These are phyloP conservation scores for Backusella macrospora DNA, from an alignment of 192 early-diverging fungal genomes.

Conservation along the genomic window DNA sequence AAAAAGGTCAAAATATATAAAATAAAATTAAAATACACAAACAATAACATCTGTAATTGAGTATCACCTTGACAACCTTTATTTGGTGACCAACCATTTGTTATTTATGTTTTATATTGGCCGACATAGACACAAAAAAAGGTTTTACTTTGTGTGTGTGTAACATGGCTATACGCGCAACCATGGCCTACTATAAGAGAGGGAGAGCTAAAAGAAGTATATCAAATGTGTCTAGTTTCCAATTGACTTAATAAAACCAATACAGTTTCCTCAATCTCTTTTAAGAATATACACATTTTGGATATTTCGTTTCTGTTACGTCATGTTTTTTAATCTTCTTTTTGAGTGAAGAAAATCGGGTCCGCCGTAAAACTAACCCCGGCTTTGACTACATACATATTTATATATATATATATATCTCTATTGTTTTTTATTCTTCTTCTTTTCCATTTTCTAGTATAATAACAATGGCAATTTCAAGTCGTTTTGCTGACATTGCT, in stretches of 20 bases:
- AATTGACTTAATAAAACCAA: not conserved
- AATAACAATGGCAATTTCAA: slow-evolving; percentile 29
- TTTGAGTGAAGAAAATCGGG: too few relatives aligned
- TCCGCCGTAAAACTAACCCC: too few relatives aligned
- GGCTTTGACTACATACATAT: too few relatives aligned
- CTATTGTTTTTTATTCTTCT: not conserved
- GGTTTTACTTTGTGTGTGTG: not conserved
- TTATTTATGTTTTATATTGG: slow-evolving; percentile 6
- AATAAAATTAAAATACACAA: slow-evolving; percentile 1
- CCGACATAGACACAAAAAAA: not conserved
- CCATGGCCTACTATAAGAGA: not conserved
- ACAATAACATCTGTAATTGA: not conserved
- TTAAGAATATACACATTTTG: too few relatives aligned
- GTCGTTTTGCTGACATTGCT: slow-evolving; percentile 39
- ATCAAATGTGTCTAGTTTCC: not conserved
- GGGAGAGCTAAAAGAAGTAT: not conserved
- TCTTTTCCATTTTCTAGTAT: not conserved
- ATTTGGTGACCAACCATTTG: not conserved
- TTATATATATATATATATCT: too few relatives aligned
- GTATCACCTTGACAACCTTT: not conserved
- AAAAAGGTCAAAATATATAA: not conserved
- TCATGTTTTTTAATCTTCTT: too few relatives aligned
- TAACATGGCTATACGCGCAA: not conserved
- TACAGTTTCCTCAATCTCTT: not conserved
- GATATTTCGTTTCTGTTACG: too few relatives aligned